Base-by-base conservation (phyloP, 2,329 filamentous ascomycete species). In the Aurifilum marmelostoma region DNA sequence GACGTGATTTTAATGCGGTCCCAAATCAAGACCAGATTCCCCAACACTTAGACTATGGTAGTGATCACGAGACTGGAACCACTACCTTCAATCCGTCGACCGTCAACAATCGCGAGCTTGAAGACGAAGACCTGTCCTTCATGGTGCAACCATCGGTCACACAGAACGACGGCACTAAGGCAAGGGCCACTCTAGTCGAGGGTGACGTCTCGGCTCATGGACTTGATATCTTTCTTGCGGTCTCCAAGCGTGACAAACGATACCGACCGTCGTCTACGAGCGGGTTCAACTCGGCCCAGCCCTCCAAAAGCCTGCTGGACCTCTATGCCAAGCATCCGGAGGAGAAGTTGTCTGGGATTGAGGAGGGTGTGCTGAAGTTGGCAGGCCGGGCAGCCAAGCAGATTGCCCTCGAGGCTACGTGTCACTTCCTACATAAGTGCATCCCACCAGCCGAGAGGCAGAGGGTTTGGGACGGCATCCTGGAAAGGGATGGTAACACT, bases 321-420 rank as follows among this genome's bases (percentile, higher is more conserved):
- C n/a, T 65, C n/a, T 52, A 68, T 58, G 32, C 56, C 18, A 43
- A 70, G 29, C 24, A 70, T 7, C 66, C 56, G 14, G 43, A 59
- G 3, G n/a, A 34, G 2, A 68, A 50, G 29, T 58, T 68, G 16
- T 59, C 62, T 50, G 43, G 54, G 12, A n/a, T 70, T 8, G 66
- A 70, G 21, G 50, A 9, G n/a, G 24, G 60, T 8, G 65, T 63
- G 18, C 47, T 70, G 56, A 21, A 47, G 8, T 47, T 63, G 50
- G 68, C 66, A 21, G 66, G 66, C 6, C 62, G 21, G 18, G 41
- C 50, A 5, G 68, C 67, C 21, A 70, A 65, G 62, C 68, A 70
- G 43, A 50, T 70, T 1, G 68, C 54, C 4, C 21, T 68, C 27
- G 66, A 70, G 34, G 68, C 66, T 7, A 65, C 68, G 1, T 63